Conservation (phyloP, 371 early-diverging fungal species). For the Haplosporangium sp. region DNA sequence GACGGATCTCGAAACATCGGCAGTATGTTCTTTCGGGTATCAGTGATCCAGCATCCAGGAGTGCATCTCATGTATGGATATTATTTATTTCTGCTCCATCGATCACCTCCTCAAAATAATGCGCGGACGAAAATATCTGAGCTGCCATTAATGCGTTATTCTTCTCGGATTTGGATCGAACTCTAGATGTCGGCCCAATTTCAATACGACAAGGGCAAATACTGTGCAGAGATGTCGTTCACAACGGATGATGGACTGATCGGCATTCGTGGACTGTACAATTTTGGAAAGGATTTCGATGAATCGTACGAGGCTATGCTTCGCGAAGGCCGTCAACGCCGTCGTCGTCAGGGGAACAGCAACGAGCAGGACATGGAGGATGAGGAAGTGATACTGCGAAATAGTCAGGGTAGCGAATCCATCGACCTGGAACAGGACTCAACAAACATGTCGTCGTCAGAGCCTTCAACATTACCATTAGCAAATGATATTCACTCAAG, state of each 20-base stretch:
- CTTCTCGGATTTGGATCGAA: background rate
- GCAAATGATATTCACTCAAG: background rate
- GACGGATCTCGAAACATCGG: constrained; percentile 67
- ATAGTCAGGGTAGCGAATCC: constrained; percentile 15
- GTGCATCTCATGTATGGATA: constrained; percentile 65
- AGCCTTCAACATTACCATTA: background rate
- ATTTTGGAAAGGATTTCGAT: constrained; percentile 66
- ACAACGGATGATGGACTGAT: constrained; percentile 81
- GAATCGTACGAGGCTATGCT: constrained; percentile 35
- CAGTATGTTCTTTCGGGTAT: constrained; percentile 81
- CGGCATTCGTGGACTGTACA: constrained; percentile 82
- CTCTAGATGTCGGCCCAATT: constrained; percentile 76
- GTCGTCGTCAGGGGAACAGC: constrained; percentile 4
- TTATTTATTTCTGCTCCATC: background rate
- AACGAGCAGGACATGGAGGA: background rate
- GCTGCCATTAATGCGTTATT: background rate
- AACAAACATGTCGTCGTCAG: background rate
- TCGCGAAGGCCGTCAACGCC: constrained; percentile 28
- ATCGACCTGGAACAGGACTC: constrained; percentile 20
- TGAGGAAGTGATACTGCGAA: constrained; percentile 22
- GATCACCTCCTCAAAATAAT: background rate
- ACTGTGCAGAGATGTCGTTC: constrained; percentile 83
- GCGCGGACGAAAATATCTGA: too few relatives aligned
- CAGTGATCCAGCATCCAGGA: constrained; percentile 63
- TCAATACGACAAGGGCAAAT: constrained; percentile 77